These are phyloP conservation scores for Neostapfia colusana DNA, from an alignment of 176 grass and related monocot species.

Conservation along the genomic window DNA sequence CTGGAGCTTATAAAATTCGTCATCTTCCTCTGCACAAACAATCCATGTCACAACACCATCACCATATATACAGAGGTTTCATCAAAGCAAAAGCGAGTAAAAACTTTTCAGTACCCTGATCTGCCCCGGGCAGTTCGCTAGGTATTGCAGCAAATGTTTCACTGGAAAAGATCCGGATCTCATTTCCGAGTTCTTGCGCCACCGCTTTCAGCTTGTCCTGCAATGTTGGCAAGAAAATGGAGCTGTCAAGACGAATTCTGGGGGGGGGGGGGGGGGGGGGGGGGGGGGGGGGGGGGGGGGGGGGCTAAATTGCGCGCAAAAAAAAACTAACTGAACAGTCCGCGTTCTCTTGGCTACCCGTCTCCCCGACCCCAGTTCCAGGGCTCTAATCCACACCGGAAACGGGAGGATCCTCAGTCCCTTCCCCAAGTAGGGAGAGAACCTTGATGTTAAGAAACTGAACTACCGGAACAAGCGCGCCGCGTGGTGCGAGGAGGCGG, in stretches of 20 bases:
- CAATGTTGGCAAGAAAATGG: conserved; percentile 34
- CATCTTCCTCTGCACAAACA: conserved; percentile 71
- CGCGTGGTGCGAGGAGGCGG: not conserved
- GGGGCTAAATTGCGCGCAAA: not conserved
- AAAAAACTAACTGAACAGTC: not conserved
- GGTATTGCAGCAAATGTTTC: conserved; percentile 32
- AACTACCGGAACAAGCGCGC: not conserved
- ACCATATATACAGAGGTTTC: not conserved
- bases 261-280: no score
- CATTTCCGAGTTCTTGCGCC: conserved; percentile 65
- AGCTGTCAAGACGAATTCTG: no score
- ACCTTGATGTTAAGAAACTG: not conserved
- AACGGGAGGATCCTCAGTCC: not conserved
- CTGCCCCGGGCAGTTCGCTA: conserved; percentile 53
- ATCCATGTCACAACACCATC: conserved; percentile 16
- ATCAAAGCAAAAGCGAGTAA: not conserved
- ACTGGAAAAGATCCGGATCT: conserved; percentile 73
- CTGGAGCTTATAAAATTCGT: conserved; percentile 92
- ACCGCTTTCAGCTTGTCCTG: conserved; percentile 73
- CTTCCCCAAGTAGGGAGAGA: not conserved
- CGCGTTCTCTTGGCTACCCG: not conserved
- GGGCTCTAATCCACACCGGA: not conserved
- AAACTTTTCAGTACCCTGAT: conserved; percentile 51
- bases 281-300: no score
- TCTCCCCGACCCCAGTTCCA: not conserved